Percentiles rank a stretch among this genome's conserved stretches.
Evolutionary conservation across 1,284 basidiomycete species (phyloP).

Genomic region (Pisolithus thermaeus): DNA sequence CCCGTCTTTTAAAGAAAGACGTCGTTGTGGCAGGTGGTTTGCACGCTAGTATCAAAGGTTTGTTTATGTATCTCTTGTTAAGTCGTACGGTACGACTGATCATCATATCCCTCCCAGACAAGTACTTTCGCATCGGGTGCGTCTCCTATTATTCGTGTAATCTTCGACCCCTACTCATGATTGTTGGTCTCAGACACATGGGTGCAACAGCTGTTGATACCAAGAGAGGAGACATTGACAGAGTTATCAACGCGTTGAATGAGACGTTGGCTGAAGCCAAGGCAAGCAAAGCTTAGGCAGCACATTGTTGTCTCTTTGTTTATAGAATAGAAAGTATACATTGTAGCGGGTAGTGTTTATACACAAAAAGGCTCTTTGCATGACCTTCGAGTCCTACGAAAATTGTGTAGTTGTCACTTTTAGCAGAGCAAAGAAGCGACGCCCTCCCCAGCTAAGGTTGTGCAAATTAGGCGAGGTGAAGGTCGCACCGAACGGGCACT

Average conservation of each 20-base stretch:
- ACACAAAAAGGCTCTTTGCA: too few relatives aligned
- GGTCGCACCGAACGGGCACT: not conserved
- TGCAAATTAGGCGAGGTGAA: not conserved
- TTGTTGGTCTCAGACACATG: conserved; percentile 67
- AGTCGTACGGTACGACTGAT: conserved; percentile 6
- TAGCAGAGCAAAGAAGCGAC: too few relatives aligned
- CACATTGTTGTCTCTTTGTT: not conserved
- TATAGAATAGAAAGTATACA: not conserved
- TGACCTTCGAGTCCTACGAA: too few relatives aligned
- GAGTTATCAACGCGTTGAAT: conserved; percentile 63
- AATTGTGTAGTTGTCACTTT: too few relatives aligned
- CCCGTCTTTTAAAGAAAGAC: conserved; percentile 61
- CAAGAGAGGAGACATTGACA: conserved; percentile 71
- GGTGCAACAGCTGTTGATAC: conserved; percentile 75
- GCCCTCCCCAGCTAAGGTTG: too few relatives aligned
- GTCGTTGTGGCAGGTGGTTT: conserved; percentile 89
- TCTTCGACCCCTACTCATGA: conserved; percentile 6
- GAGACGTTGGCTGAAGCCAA: conserved; percentile 53
- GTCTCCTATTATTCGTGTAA: conserved; percentile 18
- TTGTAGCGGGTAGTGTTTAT: not conserved
- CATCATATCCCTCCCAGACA: conserved; percentile 40
- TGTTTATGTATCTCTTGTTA: conserved; percentile 28
- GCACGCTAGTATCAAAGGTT: conserved; percentile 83
- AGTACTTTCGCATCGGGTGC: conserved; percentile 77
- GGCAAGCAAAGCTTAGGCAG: conserved; percentile 16